These are phyloP conservation scores for Cicer cuneatum DNA, from an alignment of 306 rosid species.

Conservation along the genomic window DNA sequence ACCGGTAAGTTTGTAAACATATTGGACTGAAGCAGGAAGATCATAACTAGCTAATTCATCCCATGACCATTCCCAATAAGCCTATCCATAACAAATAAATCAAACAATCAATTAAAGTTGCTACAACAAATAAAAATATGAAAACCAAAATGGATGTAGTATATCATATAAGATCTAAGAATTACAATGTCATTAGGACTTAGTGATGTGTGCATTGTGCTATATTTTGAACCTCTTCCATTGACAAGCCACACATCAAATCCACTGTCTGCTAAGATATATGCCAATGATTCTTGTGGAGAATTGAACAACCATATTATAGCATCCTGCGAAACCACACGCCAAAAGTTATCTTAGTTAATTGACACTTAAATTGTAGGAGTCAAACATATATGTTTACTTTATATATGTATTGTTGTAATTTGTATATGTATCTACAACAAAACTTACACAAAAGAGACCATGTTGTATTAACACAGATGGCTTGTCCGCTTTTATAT, in stretches of 20 bases:
- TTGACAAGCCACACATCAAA: conserved; percentile 77
- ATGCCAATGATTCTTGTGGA: conserved; percentile 66
- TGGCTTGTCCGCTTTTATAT: conserved; percentile 42
- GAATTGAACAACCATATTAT: conserved; percentile 62
- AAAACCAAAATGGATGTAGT: background rate
- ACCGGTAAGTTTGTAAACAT: conserved; percentile 67
- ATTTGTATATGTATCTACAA: background rate
- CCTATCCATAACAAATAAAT: conserved; percentile 45
- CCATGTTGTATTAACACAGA: conserved; percentile 74
- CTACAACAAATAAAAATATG: background rate
- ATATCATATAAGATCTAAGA: background rate
- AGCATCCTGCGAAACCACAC: conserved; percentile 53
- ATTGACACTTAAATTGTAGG: background rate
- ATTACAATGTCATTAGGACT: conserved; percentile 51
- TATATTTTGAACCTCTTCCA: conserved; percentile 66
- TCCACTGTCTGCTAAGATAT: conserved; percentile 69
- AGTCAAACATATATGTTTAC: background rate
- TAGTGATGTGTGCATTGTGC: conserved; percentile 53
- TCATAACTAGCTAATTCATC: conserved; percentile 78
- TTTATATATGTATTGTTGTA: too few species aligned
- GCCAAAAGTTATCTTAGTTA: too few species aligned
- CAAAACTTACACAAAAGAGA: conserved; percentile 55
- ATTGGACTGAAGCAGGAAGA: conserved; percentile 65
- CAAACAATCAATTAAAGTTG: background rate
- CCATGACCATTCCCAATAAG: conserved; percentile 93